A percentile compares a stretch with the other conserved stretches of the same genome.
Conservation (phyloP, 805 yeast species). For the Teunomyces cretensis region DNA sequence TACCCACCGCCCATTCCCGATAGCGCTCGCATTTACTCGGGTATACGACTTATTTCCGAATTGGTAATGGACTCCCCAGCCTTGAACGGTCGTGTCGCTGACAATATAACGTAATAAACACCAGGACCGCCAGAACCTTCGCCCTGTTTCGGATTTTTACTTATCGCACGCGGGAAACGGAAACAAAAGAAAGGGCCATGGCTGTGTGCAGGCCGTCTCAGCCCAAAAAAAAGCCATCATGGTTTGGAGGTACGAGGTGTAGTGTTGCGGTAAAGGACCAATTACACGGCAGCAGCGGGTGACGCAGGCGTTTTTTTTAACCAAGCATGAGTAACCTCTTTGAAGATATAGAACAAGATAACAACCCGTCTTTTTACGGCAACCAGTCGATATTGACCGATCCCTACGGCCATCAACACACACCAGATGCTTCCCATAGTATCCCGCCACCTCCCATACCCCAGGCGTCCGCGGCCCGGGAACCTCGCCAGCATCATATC, state of each 20-base stretch:
- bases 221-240: not conserved
- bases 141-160: too few species aligned
- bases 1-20: too few species aligned
- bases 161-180: too few species aligned
- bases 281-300: not conserved
- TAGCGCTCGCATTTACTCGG: not conserved
- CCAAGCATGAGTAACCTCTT: constrained; percentile 20
- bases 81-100: too few species aligned
- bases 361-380: constrained; percentile 44
- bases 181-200: too few species aligned
- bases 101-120: too few species aligned
- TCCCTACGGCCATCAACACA: constrained; percentile 21
- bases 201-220: not conserved
- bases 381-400: constrained; percentile 28
- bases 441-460: not conserved
- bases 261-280: not conserved
- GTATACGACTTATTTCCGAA: not conserved
- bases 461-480: too few species aligned
- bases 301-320: not conserved
- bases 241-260: not conserved
- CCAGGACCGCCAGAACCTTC: too few species aligned
- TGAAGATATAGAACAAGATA: constrained; percentile 45
- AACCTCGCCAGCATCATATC: not conserved
- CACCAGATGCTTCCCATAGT: not conserved
- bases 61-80: too few species aligned